These are phyloP conservation scores for Mycotypha africana DNA, from an alignment of 371 early-diverging fungal genomes.

Conservation along the genomic window DNA sequence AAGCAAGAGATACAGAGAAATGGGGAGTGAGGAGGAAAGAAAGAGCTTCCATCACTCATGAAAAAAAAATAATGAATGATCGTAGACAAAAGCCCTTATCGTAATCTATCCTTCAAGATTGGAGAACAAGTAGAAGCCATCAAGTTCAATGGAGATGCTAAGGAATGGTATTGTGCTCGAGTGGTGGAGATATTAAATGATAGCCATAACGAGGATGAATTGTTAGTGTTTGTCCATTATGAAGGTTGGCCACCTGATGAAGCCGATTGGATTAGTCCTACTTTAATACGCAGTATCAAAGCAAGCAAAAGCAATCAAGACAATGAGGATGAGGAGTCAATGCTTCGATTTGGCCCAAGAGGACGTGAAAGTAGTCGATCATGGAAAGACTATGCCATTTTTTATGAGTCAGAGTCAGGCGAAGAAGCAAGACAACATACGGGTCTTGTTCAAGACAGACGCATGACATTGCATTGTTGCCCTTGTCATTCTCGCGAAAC, in stretches of 20 bases:
- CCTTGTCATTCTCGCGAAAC: slow-evolving; percentile 54
- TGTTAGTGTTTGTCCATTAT: slow-evolving; percentile 48
- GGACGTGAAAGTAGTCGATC: slow-evolving; percentile 47
- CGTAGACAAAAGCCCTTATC: slow-evolving; percentile 9
- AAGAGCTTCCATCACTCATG: too few species aligned
- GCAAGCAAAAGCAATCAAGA: too few species aligned
- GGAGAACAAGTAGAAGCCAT: slow-evolving; percentile 41
- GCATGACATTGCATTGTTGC: slow-evolving; percentile 54
- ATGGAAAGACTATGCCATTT: slow-evolving; percentile 52
- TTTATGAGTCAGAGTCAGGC: slow-evolving; percentile 46
- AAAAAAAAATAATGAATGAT: too few species aligned
- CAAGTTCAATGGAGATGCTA: slow-evolving; percentile 26
- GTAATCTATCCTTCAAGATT: slow-evolving; percentile 14
- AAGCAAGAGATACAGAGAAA: too few species aligned
- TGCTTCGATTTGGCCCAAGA: slow-evolving; percentile 38
- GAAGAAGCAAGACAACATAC: slow-evolving; percentile 45
- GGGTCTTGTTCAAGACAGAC: slow-evolving; percentile 54
- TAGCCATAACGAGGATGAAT: slow-evolving; percentile 8
- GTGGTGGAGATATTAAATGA: slow-evolving; percentile 26
- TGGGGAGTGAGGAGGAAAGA: too few species aligned
- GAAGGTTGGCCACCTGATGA: slow-evolving; percentile 59
- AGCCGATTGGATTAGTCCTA: slow-evolving; percentile 56
- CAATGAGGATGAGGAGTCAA: too few species aligned
- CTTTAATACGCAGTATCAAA: slow-evolving; percentile 16
- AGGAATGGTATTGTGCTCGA: slow-evolving; percentile 40